A percentile compares a stretch with the other conserved stretches of the same genome.
Conservation (phyloP, 2,329 filamentous ascomycete genomes). For the Trichophyton rubrum region DNA sequence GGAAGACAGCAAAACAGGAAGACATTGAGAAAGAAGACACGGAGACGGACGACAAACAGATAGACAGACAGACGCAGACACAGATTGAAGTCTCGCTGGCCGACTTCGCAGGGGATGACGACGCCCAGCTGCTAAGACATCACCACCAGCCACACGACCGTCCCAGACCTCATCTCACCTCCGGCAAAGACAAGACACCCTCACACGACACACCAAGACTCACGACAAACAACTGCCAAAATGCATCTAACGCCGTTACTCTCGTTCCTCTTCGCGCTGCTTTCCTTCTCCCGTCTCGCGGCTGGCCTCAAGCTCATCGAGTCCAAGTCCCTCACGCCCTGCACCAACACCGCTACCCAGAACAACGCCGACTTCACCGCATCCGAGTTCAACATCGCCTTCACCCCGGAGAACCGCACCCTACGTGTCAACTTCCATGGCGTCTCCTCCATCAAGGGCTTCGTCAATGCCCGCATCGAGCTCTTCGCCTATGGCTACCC, state of each 20-base stretch:
- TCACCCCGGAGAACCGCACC: conserved; percentile 53
- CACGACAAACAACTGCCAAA: neutral
- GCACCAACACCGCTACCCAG: conserved; percentile 70
- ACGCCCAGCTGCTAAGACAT: no score
- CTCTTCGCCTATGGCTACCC: conserved; percentile 74
- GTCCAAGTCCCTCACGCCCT: conserved; percentile 73
- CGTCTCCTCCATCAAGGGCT: conserved; percentile 70
- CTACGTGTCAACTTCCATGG: conserved; percentile 65
- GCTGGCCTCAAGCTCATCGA: conserved; percentile 57
- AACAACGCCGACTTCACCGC: conserved; percentile 74
- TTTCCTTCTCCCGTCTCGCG: conserved; percentile 35
- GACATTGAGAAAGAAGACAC: neutral
- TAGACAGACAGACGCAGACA: neutral
- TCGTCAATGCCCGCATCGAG: conserved; percentile 63
- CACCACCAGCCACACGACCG: no score
- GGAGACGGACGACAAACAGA: neutral
- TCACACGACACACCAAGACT: neutral
- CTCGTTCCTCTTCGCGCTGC: conserved; percentile 27
- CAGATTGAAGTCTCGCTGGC: no score
- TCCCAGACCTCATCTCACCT: neutral
- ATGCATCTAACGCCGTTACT: conserved; percentile 19
- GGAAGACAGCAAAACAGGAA: neutral
- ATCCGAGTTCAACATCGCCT: conserved; percentile 70
- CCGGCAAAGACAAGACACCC: neutral
- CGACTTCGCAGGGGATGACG: neutral